These are phyloP conservation scores for Bothriochloa decipiens DNA, from an alignment of 176 grass and related monocot species.

Conservation along the genomic window DNA sequence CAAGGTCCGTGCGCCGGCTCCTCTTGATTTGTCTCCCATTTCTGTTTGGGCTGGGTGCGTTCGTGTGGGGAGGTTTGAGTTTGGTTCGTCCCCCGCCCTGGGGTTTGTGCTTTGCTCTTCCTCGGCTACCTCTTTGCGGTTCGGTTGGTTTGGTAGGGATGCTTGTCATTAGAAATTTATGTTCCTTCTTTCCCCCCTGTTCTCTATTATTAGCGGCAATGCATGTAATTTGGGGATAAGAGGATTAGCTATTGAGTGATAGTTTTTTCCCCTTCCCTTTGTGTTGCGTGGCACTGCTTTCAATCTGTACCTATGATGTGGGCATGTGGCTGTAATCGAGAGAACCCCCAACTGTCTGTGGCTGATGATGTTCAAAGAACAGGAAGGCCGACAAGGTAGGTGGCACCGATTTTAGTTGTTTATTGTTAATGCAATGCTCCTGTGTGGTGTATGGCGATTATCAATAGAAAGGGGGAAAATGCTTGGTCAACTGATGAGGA, in stretches of 20 bases:
- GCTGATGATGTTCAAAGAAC: conserved; percentile 33
- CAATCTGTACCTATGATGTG: neutral
- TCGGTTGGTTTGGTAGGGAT: neutral
- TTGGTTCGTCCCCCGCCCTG: neutral
- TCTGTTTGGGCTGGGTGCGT: conserved; percentile 5
- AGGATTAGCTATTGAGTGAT: neutral
- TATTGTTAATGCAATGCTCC: conserved; percentile 1
- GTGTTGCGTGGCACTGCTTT: neutral
- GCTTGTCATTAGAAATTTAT: conserved; percentile 12
- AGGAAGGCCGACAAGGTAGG: conserved; percentile 8
- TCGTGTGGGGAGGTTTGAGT: conserved; percentile 16
- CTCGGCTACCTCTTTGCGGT: neutral
- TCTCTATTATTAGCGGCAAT: conserved; percentile 27
- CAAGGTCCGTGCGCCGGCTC: conserved; percentile 58
- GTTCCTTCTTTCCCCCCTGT: neutral
- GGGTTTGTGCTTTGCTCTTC: conserved; percentile 23
- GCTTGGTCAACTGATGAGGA: conserved; percentile 16
- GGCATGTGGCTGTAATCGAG: neutral
- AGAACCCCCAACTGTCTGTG: neutral
- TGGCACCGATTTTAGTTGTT: neutral
- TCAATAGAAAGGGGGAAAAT: neutral
- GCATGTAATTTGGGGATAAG: conserved; percentile 6
- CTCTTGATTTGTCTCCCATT: neutral
- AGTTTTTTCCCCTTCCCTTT: neutral
- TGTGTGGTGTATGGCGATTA: neutral